A percentile compares a stretch with the other conserved stretches of the same genome.
Evolutionary conservation across 139 green algal species (phyloP).

Genomic region (Volvox africanus): DNA sequence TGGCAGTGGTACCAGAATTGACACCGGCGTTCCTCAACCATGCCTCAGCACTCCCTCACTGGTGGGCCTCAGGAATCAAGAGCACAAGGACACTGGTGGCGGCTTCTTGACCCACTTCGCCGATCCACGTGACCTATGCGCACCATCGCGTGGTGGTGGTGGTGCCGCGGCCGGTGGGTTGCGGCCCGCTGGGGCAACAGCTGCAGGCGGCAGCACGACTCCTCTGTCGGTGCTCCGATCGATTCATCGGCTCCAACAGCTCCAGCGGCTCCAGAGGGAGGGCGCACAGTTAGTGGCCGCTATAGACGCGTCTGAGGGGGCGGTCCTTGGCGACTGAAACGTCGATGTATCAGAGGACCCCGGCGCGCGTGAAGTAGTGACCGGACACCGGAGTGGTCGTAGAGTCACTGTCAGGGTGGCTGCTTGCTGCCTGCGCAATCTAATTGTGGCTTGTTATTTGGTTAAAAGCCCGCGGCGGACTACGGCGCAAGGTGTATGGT

Average conservation of each 20-base stretch:
- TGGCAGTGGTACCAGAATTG: too few species aligned
- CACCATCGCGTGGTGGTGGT: background rate
- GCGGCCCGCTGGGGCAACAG: background rate
- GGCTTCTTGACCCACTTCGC: conserved; percentile 35
- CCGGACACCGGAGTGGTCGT: too few species aligned
- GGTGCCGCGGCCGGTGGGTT: background rate
- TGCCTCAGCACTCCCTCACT: background rate
- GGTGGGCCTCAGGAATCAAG: background rate
- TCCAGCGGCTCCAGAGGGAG: conserved; percentile 35
- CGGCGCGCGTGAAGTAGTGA: too few species aligned
- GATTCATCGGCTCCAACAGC: conserved; percentile 17
- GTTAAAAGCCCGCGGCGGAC: too few species aligned
- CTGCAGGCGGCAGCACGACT: background rate
- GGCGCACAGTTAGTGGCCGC: conserved; percentile 15
- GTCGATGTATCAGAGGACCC: too few species aligned
- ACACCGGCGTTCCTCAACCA: background rate
- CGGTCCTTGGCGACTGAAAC: too few species aligned
- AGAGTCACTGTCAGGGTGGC: too few species aligned
- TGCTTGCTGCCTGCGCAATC: too few species aligned
- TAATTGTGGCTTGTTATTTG: too few species aligned
- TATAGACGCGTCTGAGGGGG: background rate
- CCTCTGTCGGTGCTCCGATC: conserved; percentile 27
- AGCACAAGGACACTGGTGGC: conserved; percentile 16
- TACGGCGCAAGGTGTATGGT: too few species aligned
- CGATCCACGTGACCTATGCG: background rate